Percentiles rank a stretch among this genome's conserved stretches.
phyloP scores from a whole-genome alignment of 2,329 filamentous ascomycete species.

The Ophidiomyces ophidiicola region DNA sequence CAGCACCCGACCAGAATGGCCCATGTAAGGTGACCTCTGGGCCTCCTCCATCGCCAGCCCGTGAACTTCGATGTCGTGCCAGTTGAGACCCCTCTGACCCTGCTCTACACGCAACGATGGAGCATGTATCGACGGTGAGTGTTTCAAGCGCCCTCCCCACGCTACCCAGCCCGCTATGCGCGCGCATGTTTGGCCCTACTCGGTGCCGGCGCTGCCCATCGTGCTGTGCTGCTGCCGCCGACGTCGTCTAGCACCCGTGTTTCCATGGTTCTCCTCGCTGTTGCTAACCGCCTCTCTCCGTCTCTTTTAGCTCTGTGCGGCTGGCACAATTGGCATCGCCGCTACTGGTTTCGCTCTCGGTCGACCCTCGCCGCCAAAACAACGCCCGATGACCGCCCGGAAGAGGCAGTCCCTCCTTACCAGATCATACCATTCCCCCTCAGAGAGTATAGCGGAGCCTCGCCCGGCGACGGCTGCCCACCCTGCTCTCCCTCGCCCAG shows the following conservation, averaged over 20 bases:
- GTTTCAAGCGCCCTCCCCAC: neutral
- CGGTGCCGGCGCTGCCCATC: too few species aligned
- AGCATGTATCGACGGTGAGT: conserved; percentile 26
- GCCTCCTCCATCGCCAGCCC: conserved; percentile 5
- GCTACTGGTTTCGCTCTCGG: conserved; percentile 47
- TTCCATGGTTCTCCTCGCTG: neutral
- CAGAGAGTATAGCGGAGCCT: neutral
- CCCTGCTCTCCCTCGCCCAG: neutral
- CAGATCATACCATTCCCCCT: conserved; percentile 2
- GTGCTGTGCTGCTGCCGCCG: neutral
- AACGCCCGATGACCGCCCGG: conserved; percentile 9
- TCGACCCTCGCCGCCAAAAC: conserved; percentile 32
- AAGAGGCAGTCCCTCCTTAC: conserved; percentile 6
- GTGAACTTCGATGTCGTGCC: conserved; percentile 14
- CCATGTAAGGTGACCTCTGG: too few species aligned
- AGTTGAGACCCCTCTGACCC: conserved; percentile 8
- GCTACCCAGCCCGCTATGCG: neutral
- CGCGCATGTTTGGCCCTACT: neutral
- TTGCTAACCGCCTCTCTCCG: conserved; percentile 6
- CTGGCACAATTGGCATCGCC: conserved; percentile 51
- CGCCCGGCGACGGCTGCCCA: conserved; percentile 8
- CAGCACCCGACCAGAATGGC: too few species aligned
- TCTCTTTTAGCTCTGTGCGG: conserved; percentile 46
- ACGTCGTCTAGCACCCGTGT: too few species aligned
- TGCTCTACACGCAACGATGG: conserved; percentile 17